phyloP scores from a whole-genome alignment of 768 basidiomycete species.

The Infundibulicybe gibba region DNA sequence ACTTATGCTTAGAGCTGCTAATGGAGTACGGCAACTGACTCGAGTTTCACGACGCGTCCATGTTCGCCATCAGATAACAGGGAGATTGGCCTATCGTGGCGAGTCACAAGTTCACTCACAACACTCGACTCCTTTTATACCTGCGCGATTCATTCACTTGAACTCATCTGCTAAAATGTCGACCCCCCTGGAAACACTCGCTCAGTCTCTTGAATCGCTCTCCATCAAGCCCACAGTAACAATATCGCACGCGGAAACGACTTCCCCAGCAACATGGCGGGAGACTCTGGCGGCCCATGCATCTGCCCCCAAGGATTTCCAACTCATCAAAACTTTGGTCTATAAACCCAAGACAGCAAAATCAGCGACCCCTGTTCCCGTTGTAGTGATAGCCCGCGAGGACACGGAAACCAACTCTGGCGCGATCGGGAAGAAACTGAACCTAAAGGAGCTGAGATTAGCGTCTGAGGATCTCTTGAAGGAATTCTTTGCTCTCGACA shows the following conservation, averaged over 20 bases:
- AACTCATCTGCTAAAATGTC: conserved; percentile 8
- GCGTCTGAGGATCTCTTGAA: conserved; percentile 83
- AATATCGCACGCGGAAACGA: conserved; percentile 57
- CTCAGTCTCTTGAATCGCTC: conserved; percentile 43
- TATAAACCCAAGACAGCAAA: conserved; percentile 99
- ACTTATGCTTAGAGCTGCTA: conserved; percentile 26
- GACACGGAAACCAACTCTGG: conserved; percentile 79
- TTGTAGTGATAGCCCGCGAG: conserved; percentile 85
- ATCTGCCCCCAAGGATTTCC: conserved; percentile 54
- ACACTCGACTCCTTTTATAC: conserved; percentile 16
- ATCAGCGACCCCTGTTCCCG: conserved; percentile 75
- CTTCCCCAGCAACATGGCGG: conserved; percentile 75
- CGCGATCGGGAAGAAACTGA: conserved; percentile 74
- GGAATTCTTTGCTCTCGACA: conserved; percentile 81
- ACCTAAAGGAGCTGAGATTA: conserved; percentile 83
- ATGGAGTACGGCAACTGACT: conserved; percentile 25
- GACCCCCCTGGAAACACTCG: conserved; percentile 31
- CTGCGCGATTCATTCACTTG: conserved; percentile 4
- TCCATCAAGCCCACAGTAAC: conserved; percentile 51
- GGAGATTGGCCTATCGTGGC: conserved; percentile 28
- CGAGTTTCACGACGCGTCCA: conserved; percentile 20
- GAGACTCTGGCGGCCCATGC: conserved; percentile 56
- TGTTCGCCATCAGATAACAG: conserved; percentile 24
- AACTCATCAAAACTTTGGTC: conserved; percentile 83
- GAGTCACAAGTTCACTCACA: no score